Base-by-base conservation (phyloP, 2,329 filamentous ascomycete species). In the Hypoxylon sp. region DNA sequence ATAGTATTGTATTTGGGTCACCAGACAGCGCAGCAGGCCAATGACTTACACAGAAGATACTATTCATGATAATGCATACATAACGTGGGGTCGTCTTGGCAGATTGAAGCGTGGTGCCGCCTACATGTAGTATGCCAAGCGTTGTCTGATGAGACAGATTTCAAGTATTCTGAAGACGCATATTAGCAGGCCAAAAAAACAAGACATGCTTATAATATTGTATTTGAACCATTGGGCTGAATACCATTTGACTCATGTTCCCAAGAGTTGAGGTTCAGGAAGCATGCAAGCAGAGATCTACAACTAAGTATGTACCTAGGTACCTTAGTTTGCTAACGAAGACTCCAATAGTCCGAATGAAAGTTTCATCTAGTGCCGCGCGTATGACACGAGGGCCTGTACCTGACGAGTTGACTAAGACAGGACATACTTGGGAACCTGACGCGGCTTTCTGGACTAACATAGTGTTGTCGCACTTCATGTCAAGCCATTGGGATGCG, bases 351-450 rank as follows among this genome's bases (percentile, higher is more conserved):
- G 46, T 10, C 14, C 11, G 26, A 29, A 50, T 13, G 46, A 4
- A 31, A 31, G 46, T 50, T 26, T 31, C 46, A 50, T 50, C 26
- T 33, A 55, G 35, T 29, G 52, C 35, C 35, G 52, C 31, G 33
- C 17, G 31, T 26, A 24, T 57, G 39, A 35, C 47, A 47, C 54
- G 39, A 57, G 29, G 29, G n/a, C 14, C 31, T 13, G 33, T 37
- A 59, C 33, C 24, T 56, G 19, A 39, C 9, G 50, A 19, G 26
- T 39, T 3, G 13, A 39, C 44, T 14, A 31, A 31, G 29, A 24
- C 44, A 42, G 22, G 10, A 39, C 42, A 39, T 6, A 29, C 19
- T 31, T 17, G n/a, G 46, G 31, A 51, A 19, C 14, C 14, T 29
- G 13, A 31, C n/a, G 22, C 14, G 11, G 39, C 39, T 19, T 44